Percentiles rank a stretch among this genome's conserved stretches.
These are phyloP conservation scores for Manihot esculenta DNA, from an alignment of 441 rosid species.

Conservation along the genomic window DNA sequence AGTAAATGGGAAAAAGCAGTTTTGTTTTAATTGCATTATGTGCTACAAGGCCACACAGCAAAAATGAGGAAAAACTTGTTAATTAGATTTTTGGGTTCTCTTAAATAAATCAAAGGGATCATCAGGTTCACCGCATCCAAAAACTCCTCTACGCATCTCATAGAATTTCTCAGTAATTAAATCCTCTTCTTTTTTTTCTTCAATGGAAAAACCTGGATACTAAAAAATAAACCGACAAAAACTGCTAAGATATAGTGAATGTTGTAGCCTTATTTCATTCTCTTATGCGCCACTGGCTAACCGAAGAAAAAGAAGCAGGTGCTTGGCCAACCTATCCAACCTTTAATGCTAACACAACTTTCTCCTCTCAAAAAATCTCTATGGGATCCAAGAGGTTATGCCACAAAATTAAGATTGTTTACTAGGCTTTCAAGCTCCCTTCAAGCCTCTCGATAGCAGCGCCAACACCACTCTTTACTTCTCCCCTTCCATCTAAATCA, in stretches of 20 bases:
- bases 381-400: too few relatives aligned
- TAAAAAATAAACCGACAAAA: neutral
- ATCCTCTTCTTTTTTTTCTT: neutral
- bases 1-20: too few relatives aligned
- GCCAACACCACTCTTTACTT: conserved; percentile 61
- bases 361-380: too few relatives aligned
- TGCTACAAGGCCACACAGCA: too few relatives aligned
- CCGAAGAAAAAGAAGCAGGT: neutral
- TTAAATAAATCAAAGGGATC: neutral
- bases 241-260: neutral
- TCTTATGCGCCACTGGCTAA: neutral
- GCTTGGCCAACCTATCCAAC: neutral
- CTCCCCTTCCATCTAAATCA: conserved; percentile 31
- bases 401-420: neutral
- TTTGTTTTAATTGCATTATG: too few relatives aligned
- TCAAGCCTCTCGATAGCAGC: conserved; percentile 83
- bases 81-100: too few relatives aligned
- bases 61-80: too few relatives aligned
- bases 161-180: too few relatives aligned
- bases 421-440: conserved; percentile 38
- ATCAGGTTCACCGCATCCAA: neutral
- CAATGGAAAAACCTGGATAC: neutral
- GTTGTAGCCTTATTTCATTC: neutral
- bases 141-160: neutral
- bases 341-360: neutral